Evolutionary conservation across 805 yeast genomes (phyloP), one percentile per base, ranked within the genome.

Genomic region (Zygoascus bituminiphila): DNA sequence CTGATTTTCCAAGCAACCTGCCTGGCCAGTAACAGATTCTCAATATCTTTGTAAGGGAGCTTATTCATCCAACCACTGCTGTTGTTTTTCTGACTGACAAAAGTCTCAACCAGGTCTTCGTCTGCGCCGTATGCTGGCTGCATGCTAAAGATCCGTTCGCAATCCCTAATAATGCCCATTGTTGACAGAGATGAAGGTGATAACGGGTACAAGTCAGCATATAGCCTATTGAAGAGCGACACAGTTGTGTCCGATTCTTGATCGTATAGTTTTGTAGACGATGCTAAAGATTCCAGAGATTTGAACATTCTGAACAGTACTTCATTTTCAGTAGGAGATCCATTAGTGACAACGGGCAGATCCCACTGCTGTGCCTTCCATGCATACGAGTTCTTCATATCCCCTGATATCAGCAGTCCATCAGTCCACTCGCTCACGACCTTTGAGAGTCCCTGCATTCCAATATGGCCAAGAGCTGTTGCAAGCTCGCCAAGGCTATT

Each of bases 281-380:
- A 24, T 9, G 7, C 14, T 4, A n/a, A n/a, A 17, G 31, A n/a
- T 29, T 67, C 67, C 4, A 78, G 56, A 4, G 61, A 59, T 54
- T 77, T 81, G 51, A 84, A 65, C 1, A 77, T 60, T 3, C 69
- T 67, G 58, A 82, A 87, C 2, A 81, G 63, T 2, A 70, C 65
- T 40, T 74, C 75, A 41, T 76, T 70, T 36, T 71, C 75, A 0
- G 68, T 62, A 0, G 74, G 60, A 0, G 50, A 54, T 2, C 58
- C 60, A 1, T 8, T 15, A 25, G 20, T n/a, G 15, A 19, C 25
- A 9, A 22, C 26, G 0, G 94, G 86, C 1, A 84, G 51, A 47
- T 82, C 83, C 97, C 97, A 89, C 44, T 77, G 76, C 39, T 74
- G 76, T 37, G 89, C 63, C 58, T 84, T 84, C 88, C 96, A 82